These are phyloP conservation scores for Diutina siamensis DNA, from an alignment of 1,139 yeast genomes.

Conservation along the genomic window DNA sequence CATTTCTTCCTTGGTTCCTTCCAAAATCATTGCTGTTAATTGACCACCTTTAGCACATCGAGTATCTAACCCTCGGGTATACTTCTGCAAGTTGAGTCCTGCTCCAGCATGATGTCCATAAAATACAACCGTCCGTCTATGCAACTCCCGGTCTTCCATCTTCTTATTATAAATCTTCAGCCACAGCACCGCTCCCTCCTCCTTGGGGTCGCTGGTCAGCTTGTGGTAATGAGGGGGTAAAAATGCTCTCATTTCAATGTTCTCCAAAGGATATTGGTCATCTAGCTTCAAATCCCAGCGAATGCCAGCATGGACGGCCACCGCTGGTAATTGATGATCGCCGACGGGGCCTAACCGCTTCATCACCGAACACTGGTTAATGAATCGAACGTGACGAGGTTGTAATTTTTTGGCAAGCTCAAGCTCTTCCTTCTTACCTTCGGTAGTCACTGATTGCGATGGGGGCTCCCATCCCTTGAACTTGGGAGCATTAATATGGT, in stretches of 20 bases:
- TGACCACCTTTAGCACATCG: slow-evolving; percentile 71
- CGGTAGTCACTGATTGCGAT: background rate
- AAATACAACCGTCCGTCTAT: slow-evolving; percentile 39
- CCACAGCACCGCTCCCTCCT: slow-evolving; percentile 49
- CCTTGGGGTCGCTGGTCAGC: slow-evolving; percentile 40
- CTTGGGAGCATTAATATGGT: slow-evolving; percentile 30
- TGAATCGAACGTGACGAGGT: slow-evolving; percentile 50
- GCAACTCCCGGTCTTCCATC: slow-evolving; percentile 22
- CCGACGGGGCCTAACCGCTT: slow-evolving; percentile 38
- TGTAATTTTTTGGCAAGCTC: slow-evolving; percentile 46
- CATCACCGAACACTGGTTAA: slow-evolving; percentile 52
- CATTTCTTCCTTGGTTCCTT: background rate
- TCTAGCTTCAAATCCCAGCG: slow-evolving; percentile 47
- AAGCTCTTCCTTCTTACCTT: slow-evolving; percentile 39
- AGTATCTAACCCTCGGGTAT: slow-evolving; percentile 70
- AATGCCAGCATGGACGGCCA: slow-evolving; percentile 74
- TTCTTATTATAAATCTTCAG: slow-evolving; percentile 47
- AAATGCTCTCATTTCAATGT: slow-evolving; percentile 49
- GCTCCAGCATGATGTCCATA: slow-evolving; percentile 86
- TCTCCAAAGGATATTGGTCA: slow-evolving; percentile 52
- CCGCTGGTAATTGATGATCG: slow-evolving; percentile 10
- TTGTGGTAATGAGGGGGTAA: slow-evolving; percentile 41
- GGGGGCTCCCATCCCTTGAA: slow-evolving; percentile 8
- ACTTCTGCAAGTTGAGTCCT: slow-evolving; percentile 57
- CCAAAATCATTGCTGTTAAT: slow-evolving; percentile 52